Base-by-base conservation (phyloP, 306 rosid genomes). In the Mucuna pruriens region DNA sequence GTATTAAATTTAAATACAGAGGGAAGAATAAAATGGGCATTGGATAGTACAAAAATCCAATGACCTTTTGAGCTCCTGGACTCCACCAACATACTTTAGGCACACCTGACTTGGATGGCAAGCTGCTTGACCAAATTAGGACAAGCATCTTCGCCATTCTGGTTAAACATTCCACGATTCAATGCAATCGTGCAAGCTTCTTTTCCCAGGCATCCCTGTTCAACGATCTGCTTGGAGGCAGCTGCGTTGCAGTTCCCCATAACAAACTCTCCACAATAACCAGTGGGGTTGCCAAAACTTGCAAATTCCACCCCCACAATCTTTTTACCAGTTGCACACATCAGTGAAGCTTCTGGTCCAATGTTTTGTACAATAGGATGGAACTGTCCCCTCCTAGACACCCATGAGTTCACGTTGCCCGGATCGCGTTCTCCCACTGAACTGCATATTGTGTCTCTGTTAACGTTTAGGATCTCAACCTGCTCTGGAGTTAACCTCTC, bases 401-500 rank as follows among this genome's bases (percentile, higher is more conserved):
- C 92, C 85, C 89, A 95, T 9, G 91, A 83, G 19, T 82, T 85
- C 6, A 95, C 97, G 10, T 84, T 79, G 6, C 97, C 85, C 0
- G 97, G 98, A 7, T 89, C 74, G 9, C 8, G 22, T 55, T 89
- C 92, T 1, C 81, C 8, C 9, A 94, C 9, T 33, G 19, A 4
- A 61, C 97, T 89, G 78, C 98, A 96, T 7, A 93, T 83, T 17
- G 93, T 90, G 33, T 96, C 94, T 84, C 99, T 89, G 68, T 92
- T 71, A 10, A 92, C 94, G 0, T 70, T 70, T 0, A 84, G 0
- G 29, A 96, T 90, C 85, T 96, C 97, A 2, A 93, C 49, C 13
- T 87, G 42, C 9, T 69, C 46, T 0, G 97, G 97, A 54, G 20
- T 46, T 16, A 11, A 25, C 6, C 4, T 7, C 66, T 89, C 90